Percentiles rank a stretch among this genome's conserved stretches.
phyloP scores from a whole-genome alignment of 208 protist species.

The Herpetomonas samuelpessoai region DNA sequence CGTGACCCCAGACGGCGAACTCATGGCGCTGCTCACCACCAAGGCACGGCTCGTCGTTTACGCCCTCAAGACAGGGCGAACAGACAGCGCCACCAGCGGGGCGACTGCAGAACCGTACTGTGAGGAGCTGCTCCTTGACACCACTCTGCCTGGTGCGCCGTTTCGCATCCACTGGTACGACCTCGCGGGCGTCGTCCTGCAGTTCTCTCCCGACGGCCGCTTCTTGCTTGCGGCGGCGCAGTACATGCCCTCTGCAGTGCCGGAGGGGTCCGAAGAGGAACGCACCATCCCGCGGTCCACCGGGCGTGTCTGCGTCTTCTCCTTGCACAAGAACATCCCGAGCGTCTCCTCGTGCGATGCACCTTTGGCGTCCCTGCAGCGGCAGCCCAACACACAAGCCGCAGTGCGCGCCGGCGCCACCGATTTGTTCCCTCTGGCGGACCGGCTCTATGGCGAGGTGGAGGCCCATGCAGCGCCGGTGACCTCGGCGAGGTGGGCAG shows the following conservation, averaged over 20 bases:
- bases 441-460: conserved; percentile 42
- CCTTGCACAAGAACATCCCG: conserved; percentile 35
- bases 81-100: not conserved
- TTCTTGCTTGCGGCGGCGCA: conserved; percentile 69
- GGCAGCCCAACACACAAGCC: not conserved
- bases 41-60: conserved; percentile 59
- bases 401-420: not conserved
- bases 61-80: conserved; percentile 24
- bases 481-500: conserved; percentile 51
- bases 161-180: conserved; percentile 64
- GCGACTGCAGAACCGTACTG: conserved; percentile 16
- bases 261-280: conserved; percentile 1
- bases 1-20: conserved; percentile 42
- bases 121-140: conserved; percentile 49
- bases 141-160: conserved; percentile 21
- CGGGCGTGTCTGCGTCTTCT: conserved; percentile 62
- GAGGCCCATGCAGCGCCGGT: conserved; percentile 31
- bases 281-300: conserved; percentile 12
- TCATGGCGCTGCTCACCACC: conserved; percentile 71
- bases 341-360: not conserved
- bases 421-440: conserved; percentile 7
- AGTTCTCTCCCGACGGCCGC: conserved; percentile 56
- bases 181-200: conserved; percentile 32
- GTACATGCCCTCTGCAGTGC: conserved; percentile 25
- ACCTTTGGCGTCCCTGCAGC: not conserved